Percentiles rank a stretch among this genome's conserved stretches.
These are phyloP conservation scores for Trichocladium uniseriatum DNA, from an alignment of 495 filamentous ascomycete species.

Conservation along the genomic window DNA sequence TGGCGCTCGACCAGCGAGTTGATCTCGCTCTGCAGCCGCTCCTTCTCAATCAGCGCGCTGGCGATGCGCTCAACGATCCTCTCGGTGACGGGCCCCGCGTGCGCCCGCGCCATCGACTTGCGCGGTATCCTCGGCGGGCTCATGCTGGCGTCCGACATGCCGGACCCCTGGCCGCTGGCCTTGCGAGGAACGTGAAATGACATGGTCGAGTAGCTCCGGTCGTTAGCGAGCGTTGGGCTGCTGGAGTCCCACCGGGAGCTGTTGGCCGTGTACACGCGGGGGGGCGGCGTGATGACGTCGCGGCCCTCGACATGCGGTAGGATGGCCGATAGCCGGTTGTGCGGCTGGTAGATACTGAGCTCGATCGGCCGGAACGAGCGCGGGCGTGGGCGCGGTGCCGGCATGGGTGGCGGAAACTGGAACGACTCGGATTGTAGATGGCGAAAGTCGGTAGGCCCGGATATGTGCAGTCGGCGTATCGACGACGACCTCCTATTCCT, in stretches of 20 bases:
- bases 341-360: constrained; percentile 61
- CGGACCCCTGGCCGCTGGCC: constrained; percentile 26
- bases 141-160: constrained; percentile 15
- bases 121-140: constrained; percentile 22
- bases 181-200: constrained; percentile 45
- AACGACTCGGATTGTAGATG: constrained; percentile 42
- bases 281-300: constrained; percentile 32
- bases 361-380: constrained; percentile 59
- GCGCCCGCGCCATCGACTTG: constrained; percentile 26
- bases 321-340: constrained; percentile 56
- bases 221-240: constrained; percentile 29
- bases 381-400: constrained; percentile 21
- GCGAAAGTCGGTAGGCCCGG: constrained; percentile 40
- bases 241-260: constrained; percentile 27
- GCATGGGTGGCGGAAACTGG: constrained; percentile 20
- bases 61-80: constrained; percentile 43
- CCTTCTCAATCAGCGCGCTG: constrained; percentile 43
- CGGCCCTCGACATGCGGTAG: constrained; percentile 39
- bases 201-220: constrained; percentile 39
- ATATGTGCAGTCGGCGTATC: constrained; percentile 38
- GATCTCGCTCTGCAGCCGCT: constrained; percentile 43
- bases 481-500: constrained; percentile 28
- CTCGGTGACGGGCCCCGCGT: constrained; percentile 30
- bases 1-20: constrained; percentile 45
- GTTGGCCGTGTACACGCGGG: constrained; percentile 27